Conservation (phyloP, 805 yeast genomes). For the Metschnikowia sp. region DNA sequence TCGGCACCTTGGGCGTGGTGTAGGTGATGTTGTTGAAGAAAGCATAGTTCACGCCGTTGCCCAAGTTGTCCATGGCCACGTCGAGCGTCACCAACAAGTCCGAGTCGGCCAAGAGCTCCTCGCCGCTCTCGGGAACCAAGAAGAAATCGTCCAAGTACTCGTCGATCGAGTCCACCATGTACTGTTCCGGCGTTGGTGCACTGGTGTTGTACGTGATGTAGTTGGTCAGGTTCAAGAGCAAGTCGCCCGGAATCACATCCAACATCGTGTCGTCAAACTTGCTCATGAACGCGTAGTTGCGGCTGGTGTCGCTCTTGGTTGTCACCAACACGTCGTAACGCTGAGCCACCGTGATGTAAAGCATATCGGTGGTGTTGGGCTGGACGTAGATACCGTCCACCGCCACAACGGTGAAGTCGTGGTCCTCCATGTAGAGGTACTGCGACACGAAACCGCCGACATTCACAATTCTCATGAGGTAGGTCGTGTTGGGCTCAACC, state of each 20-base stretch:
- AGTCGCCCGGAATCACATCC: constrained; percentile 65
- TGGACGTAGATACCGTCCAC: constrained; percentile 89
- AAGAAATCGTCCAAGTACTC: constrained; percentile 40
- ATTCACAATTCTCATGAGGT: constrained; percentile 75
- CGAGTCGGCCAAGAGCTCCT: constrained; percentile 58
- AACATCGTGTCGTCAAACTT: constrained; percentile 78
- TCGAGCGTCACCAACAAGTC: constrained; percentile 67
- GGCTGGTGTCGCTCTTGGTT: constrained; percentile 60
- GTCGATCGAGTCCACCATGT: constrained; percentile 42
- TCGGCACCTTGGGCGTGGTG: constrained; percentile 79
- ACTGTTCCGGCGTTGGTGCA: constrained; percentile 40
- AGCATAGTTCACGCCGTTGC: constrained; percentile 91
- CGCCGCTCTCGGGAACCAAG: constrained; percentile 27
- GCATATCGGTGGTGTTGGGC: constrained; percentile 61
- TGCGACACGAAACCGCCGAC: constrained; percentile 91
- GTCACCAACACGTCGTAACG: constrained; percentile 77
- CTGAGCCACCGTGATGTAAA: constrained; percentile 89
- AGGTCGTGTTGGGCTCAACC: constrained; percentile 83
- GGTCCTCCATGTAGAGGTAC: constrained; percentile 85
- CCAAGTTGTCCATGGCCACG: constrained; percentile 80
- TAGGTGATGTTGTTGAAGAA: constrained; percentile 87
- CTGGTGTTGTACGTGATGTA: constrained; percentile 56
- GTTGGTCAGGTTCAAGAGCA: constrained; percentile 70
- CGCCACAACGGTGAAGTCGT: constrained; percentile 80
- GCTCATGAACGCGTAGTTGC: constrained; percentile 81